Conservation (phyloP, 2,329 filamentous ascomycete genomes). For the Neopestalotiopsis rosae region DNA sequence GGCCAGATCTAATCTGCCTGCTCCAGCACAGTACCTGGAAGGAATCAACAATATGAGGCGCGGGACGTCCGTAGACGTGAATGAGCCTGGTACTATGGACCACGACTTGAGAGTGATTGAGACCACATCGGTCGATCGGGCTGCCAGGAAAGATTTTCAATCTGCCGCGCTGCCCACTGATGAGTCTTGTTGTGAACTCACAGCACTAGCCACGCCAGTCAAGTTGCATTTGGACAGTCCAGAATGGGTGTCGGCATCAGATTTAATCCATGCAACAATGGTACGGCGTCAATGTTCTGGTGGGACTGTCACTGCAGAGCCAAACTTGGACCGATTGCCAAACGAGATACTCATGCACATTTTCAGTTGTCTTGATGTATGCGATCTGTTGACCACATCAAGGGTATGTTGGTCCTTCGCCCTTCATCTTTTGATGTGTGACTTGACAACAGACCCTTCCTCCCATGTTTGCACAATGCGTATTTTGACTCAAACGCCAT, state of each 20-base stretch:
- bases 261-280: neutral
- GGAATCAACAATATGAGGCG: neutral
- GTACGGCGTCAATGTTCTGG: constrained; percentile 24
- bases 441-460: constrained; percentile 7
- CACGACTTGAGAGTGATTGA: neutral
- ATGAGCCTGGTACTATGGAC: neutral
- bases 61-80: no score
- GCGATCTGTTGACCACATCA: constrained; percentile 60
- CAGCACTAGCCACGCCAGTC: neutral
- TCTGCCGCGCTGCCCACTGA: neutral
- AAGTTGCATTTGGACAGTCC: neutral
- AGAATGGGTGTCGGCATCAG: neutral
- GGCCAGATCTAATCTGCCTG: neutral
- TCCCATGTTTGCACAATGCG: no score
- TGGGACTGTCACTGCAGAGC: constrained; percentile 1
- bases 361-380: constrained; percentile 60
- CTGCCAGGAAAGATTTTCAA: neutral
- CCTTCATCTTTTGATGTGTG: constrained; percentile 11
- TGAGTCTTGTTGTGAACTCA: neutral
- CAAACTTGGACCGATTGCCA: constrained; percentile 49
- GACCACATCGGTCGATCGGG: neutral
- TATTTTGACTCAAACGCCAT: no score
- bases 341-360: constrained; percentile 64
- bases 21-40: neutral
- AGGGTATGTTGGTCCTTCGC: constrained; percentile 50